Evolutionary conservation across 2,329 filamentous ascomycete genomes (phyloP), one percentile per base, ranked within the genome.

Genomic region (Blastomyces percursus): DNA sequence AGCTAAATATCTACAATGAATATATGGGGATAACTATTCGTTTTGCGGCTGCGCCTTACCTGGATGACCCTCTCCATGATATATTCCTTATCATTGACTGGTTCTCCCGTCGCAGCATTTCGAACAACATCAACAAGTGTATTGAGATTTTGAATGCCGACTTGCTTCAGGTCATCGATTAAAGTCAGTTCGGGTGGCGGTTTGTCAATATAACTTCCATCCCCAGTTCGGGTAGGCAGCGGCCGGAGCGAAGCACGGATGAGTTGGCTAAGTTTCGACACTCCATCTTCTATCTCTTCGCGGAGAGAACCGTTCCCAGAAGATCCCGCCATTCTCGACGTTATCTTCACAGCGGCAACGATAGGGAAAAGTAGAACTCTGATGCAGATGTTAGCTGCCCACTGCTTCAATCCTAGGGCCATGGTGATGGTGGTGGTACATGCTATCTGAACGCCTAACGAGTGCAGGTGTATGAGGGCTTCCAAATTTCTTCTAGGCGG

Each of bases 21-120:
- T 84, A 77, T 46, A 76, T 74, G 67, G 80, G 79, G 42, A 80
- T 83, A 62, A 83, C 68, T 32, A 66, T 71, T 27, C 71, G 71
- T 38, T 70, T 70, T 38, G 67, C 32, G 9, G 42, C 19, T 38
- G 27, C 2, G 60, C 59, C 68, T 62, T 59, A 78, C 75, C 64
- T 79, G 74, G 59, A 86, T 80, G 63, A 85, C 70, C 30, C 78
- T 75, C 69, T 86, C 84, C 82, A 85, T 85, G 14, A 83, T 74
- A 68, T 85, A 85, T 1, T 80, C 79, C 70, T 82, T 86, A 69
- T 89, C 86, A 67, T 89, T 78, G 19, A 84, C 73, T 8, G 79
- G 79, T 51, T 82, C 75, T 2, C 82, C 82, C n/a, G 79, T 78
- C 62, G 73, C 68, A 24, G 77, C 69, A 59, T 70, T 74, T 27